Percentiles rank a stretch among this genome's conserved stretches.
Evolutionary conservation across 768 basidiomycete genomes (phyloP).

Genomic region (Gyrodon lividus): DNA sequence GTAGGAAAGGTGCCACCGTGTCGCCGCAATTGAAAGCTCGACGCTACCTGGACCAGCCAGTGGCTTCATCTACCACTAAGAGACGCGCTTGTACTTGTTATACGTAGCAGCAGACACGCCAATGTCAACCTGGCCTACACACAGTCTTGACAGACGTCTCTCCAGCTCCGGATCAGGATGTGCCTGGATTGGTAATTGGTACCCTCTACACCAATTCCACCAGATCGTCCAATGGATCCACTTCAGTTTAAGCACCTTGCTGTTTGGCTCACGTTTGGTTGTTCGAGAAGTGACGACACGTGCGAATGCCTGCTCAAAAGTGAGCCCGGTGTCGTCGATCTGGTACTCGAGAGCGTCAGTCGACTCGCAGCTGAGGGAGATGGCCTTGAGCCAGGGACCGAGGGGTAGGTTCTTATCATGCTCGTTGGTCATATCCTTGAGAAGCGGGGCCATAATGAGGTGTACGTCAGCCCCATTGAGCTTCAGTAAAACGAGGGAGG

Average conservation of each 20-base stretch:
- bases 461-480: constrained; percentile 28
- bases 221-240: constrained; percentile 35
- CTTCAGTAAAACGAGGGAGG: constrained; percentile 29
- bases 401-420: constrained; percentile 18
- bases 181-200: constrained; percentile 17
- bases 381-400: constrained; percentile 29
- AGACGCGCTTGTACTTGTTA: constrained; percentile 34
- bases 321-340: constrained; percentile 25
- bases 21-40: too few species aligned
- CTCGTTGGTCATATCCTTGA: constrained; percentile 25
- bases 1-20: too few species aligned
- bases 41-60: constrained; percentile 13
- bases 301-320: constrained; percentile 27
- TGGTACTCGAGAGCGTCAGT: constrained; percentile 17
- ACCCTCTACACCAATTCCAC: constrained; percentile 27
- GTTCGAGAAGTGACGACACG: constrained; percentile 27
- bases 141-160: constrained; percentile 19
- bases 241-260: constrained; percentile 28
- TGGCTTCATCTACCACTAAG: constrained; percentile 1
- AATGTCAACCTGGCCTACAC: constrained; percentile 27
- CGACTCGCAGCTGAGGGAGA: constrained; percentile 32
- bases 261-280: constrained; percentile 16
- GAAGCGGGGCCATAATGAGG: constrained; percentile 15
- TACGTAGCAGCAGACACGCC: constrained; percentile 30
- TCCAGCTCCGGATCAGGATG: constrained; percentile 26